Percentiles rank a stretch among this genome's conserved stretches.
phyloP scores from a whole-genome alignment of 2,329 filamentous ascomycete species.

The Sclerotinia spermophila region DNA sequence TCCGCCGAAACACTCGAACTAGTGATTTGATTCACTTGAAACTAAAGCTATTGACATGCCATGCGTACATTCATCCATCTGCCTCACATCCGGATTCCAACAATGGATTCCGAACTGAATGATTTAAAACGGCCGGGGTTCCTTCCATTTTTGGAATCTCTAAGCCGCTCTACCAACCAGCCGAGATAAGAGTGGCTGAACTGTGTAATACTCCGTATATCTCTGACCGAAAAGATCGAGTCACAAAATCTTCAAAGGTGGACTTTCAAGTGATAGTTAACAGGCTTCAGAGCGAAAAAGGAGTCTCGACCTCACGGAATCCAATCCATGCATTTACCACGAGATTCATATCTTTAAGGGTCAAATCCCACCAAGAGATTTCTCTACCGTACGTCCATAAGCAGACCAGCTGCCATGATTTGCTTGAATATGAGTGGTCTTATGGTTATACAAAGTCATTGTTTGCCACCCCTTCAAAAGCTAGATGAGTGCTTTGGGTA shows the following conservation, averaged over 20 bases:
- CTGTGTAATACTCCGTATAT: neutral
- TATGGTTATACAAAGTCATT: neutral
- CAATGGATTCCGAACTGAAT: neutral
- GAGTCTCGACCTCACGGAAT: neutral
- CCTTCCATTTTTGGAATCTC: constrained; percentile 1
- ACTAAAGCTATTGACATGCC: neutral
- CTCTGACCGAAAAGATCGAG: neutral
- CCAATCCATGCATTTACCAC: neutral
- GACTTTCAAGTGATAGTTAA: neutral
- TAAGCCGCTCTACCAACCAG: neutral
- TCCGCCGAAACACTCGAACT: neutral
- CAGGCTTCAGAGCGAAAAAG: neutral
- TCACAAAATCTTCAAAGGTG: neutral
- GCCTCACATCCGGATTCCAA: neutral
- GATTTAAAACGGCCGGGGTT: neutral
- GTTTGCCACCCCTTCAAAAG: neutral
- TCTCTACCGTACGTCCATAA: neutral
- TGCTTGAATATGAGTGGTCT: neutral
- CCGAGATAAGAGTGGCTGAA: constrained; percentile 4
- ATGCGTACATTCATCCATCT: neutral
- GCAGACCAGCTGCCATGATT: neutral
- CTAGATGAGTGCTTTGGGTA: neutral
- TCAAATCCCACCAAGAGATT: neutral
- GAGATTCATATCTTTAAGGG: neutral
- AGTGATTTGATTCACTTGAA: neutral